Evolutionary conservation across 768 basidiomycete genomes (phyloP).

Genomic region (Strobilomyces echinocephalus): DNA sequence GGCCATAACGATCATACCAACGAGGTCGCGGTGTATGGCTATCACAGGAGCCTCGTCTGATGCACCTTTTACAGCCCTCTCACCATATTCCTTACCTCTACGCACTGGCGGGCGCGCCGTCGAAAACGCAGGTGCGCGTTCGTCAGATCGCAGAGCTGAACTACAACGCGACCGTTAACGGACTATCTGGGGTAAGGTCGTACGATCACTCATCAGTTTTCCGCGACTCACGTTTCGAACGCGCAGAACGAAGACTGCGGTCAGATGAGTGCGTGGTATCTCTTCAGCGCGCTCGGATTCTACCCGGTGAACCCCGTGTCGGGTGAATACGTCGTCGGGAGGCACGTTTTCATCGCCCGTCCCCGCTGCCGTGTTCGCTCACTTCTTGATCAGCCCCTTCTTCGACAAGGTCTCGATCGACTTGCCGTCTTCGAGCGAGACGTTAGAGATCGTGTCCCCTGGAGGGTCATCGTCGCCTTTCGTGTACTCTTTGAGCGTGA

Average conservation of each 20-base stretch:
- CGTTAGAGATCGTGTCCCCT: slow-evolving; percentile 48
- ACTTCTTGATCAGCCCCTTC: slow-evolving; percentile 36
- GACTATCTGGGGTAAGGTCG: slow-evolving; percentile 62
- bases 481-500: slow-evolving; percentile 53
- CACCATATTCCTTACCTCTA: slow-evolving; percentile 87
- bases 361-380: neutral
- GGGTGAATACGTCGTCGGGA: slow-evolving; percentile 70
- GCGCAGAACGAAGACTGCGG: slow-evolving; percentile 82
- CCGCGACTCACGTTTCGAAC: neutral
- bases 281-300: slow-evolving; percentile 38
- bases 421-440: slow-evolving; percentile 38
- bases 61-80: slow-evolving; percentile 50
- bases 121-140: slow-evolving; percentile 66
- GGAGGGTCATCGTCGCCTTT: slow-evolving; percentile 60
- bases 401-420: slow-evolving; percentile 51
- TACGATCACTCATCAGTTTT: neutral
- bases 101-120: slow-evolving; percentile 63
- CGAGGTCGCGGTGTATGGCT: slow-evolving; percentile 38
- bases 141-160: slow-evolving; percentile 58
- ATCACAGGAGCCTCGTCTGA: slow-evolving; percentile 2
- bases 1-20: slow-evolving; percentile 83
- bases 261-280: slow-evolving; percentile 88
- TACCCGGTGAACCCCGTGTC: slow-evolving; percentile 83
- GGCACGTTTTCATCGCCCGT: slow-evolving; percentile 35
- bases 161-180: slow-evolving; percentile 65